Conservation (phyloP, 169 alveolate genomes). For the Cryptosporidium parvum region DNA sequence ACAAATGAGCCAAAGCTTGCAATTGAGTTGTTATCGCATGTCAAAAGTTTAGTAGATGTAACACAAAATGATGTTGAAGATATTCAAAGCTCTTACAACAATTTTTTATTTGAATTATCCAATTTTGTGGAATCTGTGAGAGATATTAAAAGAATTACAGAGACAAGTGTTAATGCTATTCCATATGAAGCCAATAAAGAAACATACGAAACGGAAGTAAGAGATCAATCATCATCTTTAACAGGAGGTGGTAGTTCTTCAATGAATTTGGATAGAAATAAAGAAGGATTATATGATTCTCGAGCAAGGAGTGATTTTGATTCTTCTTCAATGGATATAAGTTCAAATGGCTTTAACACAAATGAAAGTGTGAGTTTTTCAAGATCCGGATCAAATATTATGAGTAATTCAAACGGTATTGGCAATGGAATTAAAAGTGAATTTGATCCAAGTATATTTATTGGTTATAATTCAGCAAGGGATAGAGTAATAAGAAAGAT, state of each 20-base stretch:
- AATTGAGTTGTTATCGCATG: conserved; percentile 61
- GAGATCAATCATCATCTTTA: not conserved
- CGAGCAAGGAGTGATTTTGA: not conserved
- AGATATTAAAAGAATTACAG: conserved; percentile 66
- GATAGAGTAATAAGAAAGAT: conserved; percentile 48
- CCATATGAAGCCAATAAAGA: not conserved
- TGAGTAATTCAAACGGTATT: not conserved
- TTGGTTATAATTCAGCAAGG: conserved; percentile 64
- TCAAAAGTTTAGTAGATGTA: conserved; percentile 29
- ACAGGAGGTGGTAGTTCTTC: not conserved
- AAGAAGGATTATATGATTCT: not conserved
- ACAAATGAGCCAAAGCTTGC: conserved; percentile 73
- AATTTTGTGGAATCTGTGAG: conserved; percentile 61
- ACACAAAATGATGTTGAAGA: conserved; percentile 57
- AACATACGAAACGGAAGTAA: not conserved
- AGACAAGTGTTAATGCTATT: not conserved
- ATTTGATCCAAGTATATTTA: conserved; percentile 70
- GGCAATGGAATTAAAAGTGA: not conserved
- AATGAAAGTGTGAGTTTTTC: not conserved
- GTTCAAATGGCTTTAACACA: not conserved
- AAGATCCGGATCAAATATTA: not conserved
- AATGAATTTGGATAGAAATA: not conserved
- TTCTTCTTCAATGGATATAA: not conserved
- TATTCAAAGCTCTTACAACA: conserved; percentile 59
- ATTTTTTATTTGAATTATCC: conserved; percentile 55